Conservation (phyloP, 352 stramenopile species). For the Phytophthora uliginosa region DNA sequence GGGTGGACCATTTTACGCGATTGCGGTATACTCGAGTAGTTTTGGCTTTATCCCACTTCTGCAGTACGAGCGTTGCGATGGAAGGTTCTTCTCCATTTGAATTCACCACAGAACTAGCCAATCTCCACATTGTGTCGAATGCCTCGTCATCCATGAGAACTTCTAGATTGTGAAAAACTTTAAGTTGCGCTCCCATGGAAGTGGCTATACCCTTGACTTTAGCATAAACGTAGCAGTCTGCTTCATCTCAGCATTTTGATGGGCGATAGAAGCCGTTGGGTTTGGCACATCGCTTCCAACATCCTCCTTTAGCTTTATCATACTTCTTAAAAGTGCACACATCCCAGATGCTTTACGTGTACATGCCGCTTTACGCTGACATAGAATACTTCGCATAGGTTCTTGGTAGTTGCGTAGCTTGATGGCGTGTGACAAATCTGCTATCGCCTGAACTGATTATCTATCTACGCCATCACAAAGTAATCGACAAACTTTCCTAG, state of each 20-base stretch:
- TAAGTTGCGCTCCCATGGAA: background rate
- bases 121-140: background rate
- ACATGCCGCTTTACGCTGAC: constrained; percentile 15
- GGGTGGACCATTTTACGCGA: constrained; percentile 10
- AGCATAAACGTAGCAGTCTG: constrained; percentile 19
- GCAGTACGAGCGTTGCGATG: background rate
- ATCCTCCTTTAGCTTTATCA: background rate
- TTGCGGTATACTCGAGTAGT: background rate
- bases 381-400: constrained; percentile 8
- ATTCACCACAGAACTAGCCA: background rate
- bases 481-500: background rate
- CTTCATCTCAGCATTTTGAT: constrained; percentile 11
- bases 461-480: constrained; percentile 12
- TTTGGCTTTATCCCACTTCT: constrained; percentile 9
- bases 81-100: background rate
- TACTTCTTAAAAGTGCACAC: background rate
- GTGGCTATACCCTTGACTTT: background rate
- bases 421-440: constrained; percentile 1
- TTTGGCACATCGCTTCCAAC: background rate
- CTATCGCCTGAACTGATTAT: constrained; percentile 12
- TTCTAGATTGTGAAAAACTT: constrained; percentile 18
- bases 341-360: background rate
- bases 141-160: background rate
- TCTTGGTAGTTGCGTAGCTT: constrained; percentile 19
- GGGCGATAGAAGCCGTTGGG: background rate